Evolutionary conservation across 495 filamentous ascomycete genomes (phyloP).

Genomic region (Pseudomonodictys pantanalensis): DNA sequence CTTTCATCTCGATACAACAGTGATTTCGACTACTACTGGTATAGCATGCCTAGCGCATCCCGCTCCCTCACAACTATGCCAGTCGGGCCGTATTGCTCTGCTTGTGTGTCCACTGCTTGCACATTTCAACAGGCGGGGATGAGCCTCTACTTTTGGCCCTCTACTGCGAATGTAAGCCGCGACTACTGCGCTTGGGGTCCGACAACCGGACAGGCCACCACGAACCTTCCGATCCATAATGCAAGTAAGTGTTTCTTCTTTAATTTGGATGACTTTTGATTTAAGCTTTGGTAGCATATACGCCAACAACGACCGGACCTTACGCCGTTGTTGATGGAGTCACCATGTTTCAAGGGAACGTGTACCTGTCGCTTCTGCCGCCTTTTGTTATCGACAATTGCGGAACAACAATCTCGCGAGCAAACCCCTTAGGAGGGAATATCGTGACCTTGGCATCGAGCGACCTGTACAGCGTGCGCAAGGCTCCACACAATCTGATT

Average conservation of each 20-base stretch:
- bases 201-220: not conserved
- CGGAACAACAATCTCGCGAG: not conserved
- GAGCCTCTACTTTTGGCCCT: conserved; percentile 15
- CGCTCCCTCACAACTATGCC: not conserved
- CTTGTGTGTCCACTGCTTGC: conserved; percentile 11
- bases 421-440: not conserved
- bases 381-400: conserved; percentile 12
- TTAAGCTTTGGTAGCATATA: not conserved
- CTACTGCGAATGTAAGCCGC: not conserved
- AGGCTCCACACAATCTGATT: conserved; percentile 7
- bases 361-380: conserved; percentile 9
- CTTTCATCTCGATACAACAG: not conserved
- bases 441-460: conserved; percentile 9
- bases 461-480: conserved; percentile 15
- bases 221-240: conserved; percentile 6
- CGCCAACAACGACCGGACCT: conserved; percentile 7
- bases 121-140: conserved; percentile 13
- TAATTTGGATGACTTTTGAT: not conserved
- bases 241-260: not conserved
- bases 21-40: not conserved
- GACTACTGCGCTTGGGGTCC: conserved; percentile 15
- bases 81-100: conserved; percentile 3
- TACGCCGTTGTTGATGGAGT: conserved; percentile 14
- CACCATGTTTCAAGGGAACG: conserved; percentile 14
- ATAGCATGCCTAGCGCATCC: not conserved